Base-by-base conservation (phyloP, 371 early-diverging fungal genomes). In the Mucor sp. region DNA sequence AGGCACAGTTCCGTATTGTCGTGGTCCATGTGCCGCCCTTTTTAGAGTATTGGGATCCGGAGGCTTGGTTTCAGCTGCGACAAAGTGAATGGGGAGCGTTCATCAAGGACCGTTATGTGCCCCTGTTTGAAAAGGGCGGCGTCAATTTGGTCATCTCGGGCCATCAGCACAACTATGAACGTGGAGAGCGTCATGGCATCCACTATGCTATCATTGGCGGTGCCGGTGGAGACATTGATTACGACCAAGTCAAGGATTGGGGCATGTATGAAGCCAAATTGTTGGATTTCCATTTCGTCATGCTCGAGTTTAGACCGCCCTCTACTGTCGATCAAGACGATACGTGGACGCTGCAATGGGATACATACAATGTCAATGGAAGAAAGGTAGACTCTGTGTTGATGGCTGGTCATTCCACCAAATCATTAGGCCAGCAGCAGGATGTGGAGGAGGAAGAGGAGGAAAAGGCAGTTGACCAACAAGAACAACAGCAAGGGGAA, bases 91-190 rank as follows among this genome's bases (percentile, higher is more conserved):
- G 93, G 93, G 90, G 91, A 3, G 81, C 86, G 2, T 90, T 91
- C 75, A 74, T 93, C 0, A 81, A 89, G 50, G 75, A 87, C 7
- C 85, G 89, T 17, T 92, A 85, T 65, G 91, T 89, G 3, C 83
- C 87, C 2, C 60, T 93, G 44, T 91, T 93, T 72, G 86, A 88
- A 56, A 64, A 85, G 63, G 72, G 87, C 60, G 78, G 80, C 5
- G 90, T 93, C 4, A 93, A 93, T 66, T 69, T 93, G 35, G 92
- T 93, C 3, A 86, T 93, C 7, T 92, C 92, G 1, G 93, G 93
- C 6, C 93, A 93, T 70, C 93, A 93, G 65, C 93, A 93, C 67
- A 93, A 93, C 63, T 93, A 93, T 68, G 89, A 91, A 74, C 75
- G 88, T 37, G 85, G 87, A 17, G 69, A 84, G 70, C 77, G 77